Conservation (phyloP, 352 stramenopile genomes). For the Phytophthora pisi region DNA sequence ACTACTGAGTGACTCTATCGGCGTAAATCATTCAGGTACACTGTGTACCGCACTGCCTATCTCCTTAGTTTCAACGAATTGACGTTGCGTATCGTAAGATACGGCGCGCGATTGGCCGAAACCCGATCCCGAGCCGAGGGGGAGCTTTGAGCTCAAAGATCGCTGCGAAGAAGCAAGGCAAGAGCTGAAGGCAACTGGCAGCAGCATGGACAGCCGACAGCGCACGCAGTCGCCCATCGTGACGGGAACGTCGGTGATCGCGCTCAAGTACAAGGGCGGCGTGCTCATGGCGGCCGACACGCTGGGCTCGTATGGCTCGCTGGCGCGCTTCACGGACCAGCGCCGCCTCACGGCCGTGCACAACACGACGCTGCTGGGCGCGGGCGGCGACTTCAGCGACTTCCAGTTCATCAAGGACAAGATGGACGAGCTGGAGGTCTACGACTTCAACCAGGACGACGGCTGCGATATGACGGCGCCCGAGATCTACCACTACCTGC, state of each 20-base stretch:
- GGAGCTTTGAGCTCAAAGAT: conserved; percentile 38
- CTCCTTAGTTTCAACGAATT: background rate
- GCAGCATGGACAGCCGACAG: conserved; percentile 67
- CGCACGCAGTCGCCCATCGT: conserved; percentile 95
- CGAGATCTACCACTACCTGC: conserved; percentile 97
- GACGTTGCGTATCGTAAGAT: background rate
- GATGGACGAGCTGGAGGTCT: conserved; percentile 93
- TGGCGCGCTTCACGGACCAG: conserved; percentile 97
- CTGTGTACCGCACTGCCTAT: background rate
- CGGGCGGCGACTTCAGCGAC: conserved; percentile 97
- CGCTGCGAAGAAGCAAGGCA: conserved; percentile 18
- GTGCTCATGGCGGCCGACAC: conserved; percentile 99
- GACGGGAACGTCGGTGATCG: conserved; percentile 98
- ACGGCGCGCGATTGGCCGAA: conserved; percentile 19
- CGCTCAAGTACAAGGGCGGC: conserved; percentile 94
- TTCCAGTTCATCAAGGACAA: conserved; percentile 97
- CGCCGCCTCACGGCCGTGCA: conserved; percentile 87
- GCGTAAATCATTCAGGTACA: background rate
- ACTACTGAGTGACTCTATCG: background rate
- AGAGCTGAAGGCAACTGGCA: background rate
- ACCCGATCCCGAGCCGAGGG: conserved; percentile 2
- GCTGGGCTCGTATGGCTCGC: conserved; percentile 96
- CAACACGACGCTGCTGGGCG: conserved; percentile 95
- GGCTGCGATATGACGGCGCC: conserved; percentile 93
- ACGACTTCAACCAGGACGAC: conserved; percentile 96